These are phyloP conservation scores for Hyphopichia homilentoma DNA, from an alignment of 805 yeast genomes.

Conservation along the genomic window DNA sequence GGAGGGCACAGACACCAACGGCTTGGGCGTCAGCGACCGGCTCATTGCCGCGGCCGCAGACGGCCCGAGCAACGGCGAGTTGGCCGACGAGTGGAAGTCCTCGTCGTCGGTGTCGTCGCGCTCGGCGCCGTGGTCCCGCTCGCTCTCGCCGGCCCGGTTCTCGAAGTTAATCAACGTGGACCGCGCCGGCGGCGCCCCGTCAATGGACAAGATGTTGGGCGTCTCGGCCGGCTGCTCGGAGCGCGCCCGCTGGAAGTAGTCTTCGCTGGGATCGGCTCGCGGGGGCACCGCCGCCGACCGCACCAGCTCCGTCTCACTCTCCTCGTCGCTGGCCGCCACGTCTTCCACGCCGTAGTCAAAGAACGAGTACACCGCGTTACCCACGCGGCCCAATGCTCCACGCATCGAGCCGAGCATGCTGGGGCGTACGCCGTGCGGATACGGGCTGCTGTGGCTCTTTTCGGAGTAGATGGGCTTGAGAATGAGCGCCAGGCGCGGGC, in stretches of 20 bases:
- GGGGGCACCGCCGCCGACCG: too few species aligned
- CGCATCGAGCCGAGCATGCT: conserved; percentile 6
- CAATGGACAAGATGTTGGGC: neutral
- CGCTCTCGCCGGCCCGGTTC: conserved; percentile 1
- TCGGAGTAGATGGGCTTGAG: conserved; percentile 55
- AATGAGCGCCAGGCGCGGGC: conserved; percentile 72
- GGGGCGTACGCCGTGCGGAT: conserved; percentile 8
- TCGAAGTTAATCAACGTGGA: neutral
- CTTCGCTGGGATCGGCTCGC: too few species aligned
- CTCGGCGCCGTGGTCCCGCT: neutral
- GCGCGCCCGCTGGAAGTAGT: too few species aligned
- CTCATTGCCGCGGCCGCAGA: conserved; percentile 3
- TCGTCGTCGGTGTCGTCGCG: neutral
- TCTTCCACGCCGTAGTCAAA: conserved; percentile 40
- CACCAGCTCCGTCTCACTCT: too few species aligned
- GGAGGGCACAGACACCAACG: conserved; percentile 5
- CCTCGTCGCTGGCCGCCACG: too few species aligned
- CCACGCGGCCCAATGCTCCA: conserved; percentile 11
- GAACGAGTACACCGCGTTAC: conserved; percentile 34
- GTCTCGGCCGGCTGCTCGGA: neutral
- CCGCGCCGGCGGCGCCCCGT: neutral
- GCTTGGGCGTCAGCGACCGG: conserved; percentile 14
- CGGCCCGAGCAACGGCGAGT: conserved; percentile 1
- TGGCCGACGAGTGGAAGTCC: conserved; percentile 1
- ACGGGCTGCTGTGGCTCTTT: conserved; percentile 5